Evolutionary conservation across 148 eudicot genomes (phyloP), one percentile per base, ranked within the genome.

Genomic region (Chenopodium suecicum): DNA sequence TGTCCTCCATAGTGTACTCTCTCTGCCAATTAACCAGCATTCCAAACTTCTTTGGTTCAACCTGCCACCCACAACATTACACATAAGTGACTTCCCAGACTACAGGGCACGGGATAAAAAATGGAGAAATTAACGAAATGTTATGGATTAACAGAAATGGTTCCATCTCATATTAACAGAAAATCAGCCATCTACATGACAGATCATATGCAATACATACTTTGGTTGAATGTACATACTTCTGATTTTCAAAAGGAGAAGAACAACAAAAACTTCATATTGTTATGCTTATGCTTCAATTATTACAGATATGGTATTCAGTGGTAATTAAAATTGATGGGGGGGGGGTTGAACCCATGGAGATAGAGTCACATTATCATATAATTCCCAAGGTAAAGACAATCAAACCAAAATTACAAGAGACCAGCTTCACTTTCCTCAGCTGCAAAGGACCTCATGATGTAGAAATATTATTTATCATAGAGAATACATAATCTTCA

Each of bases 1-100:
- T 84, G 82, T 85, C 84, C 75, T 90, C 92, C 92, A 90, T 90
- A 11, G 89, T 88, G 86, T 56, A 85, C 67, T 88, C 92, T 71
- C 92, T 70, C 82, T 88, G 90, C 92, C 92, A 90, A 77, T 88
- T 90, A n/a, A 86, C 76, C 58, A 90, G 83, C 89, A 90, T 86
- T 2, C 90, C 89, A 31, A 90, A 90, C 87, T 88, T 88, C 86
- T 85, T 90, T 6, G 90, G 88, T 27, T 90, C 90, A 80, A 90
- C 89, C 92, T 90, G 86, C 78, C 73, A 65, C 22, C 74, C 58
- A 44, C 7, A 70, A 70, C 62, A 70, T 37, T 7, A 62, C 50
- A 17, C 77, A 41, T 62, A 19, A 80, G 12, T 9, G 50, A 46
- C 50, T 34, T 11, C 70, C 29, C 32, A 41, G 4, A 19, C 56